A percentile compares a stretch with the other conserved stretches of the same genome.
Conservation (phyloP, 2,329 filamentous ascomycete genomes). For the Stachybotrys elegans region DNA sequence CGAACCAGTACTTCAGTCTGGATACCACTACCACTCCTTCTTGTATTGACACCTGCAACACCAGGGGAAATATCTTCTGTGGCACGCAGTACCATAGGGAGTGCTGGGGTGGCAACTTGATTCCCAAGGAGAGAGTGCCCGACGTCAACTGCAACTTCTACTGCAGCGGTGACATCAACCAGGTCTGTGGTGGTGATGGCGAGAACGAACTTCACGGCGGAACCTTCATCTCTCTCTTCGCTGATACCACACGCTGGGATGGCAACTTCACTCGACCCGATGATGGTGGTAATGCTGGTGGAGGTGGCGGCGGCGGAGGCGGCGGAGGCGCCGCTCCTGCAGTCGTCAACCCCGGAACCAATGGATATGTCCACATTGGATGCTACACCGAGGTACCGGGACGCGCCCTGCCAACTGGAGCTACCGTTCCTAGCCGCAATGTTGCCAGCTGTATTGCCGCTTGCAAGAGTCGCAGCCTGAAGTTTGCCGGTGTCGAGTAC, state of each 20-base stretch:
- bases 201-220: conserved; percentile 23
- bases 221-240: conserved; percentile 45
- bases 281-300: conserved; percentile 8
- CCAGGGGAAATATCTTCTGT: conserved; percentile 33
- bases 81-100: conserved; percentile 45
- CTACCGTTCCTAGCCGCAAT: conserved; percentile 18
- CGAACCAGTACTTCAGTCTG: conserved; percentile 34
- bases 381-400: conserved; percentile 30
- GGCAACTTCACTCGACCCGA: conserved; percentile 19
- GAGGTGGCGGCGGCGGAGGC: not conserved
- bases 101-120: conserved; percentile 48
- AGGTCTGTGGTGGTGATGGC: conserved; percentile 50
- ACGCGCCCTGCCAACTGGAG: conserved; percentile 25
- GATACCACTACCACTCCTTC: conserved; percentile 34
- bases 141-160: conserved; percentile 45
- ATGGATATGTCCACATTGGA: conserved; percentile 29
- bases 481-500: conserved; percentile 32
- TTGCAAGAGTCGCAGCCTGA: conserved; percentile 21
- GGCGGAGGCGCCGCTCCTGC: not conserved
- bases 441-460: conserved; percentile 27
- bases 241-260: conserved; percentile 23
- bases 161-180: conserved; percentile 42
- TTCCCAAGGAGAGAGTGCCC: conserved; percentile 37
- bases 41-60: conserved; percentile 40
- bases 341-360: conserved; percentile 32